These are phyloP conservation scores for Wickerhamomyces tratensis DNA, from an alignment of 805 yeast genomes.

Conservation along the genomic window DNA sequence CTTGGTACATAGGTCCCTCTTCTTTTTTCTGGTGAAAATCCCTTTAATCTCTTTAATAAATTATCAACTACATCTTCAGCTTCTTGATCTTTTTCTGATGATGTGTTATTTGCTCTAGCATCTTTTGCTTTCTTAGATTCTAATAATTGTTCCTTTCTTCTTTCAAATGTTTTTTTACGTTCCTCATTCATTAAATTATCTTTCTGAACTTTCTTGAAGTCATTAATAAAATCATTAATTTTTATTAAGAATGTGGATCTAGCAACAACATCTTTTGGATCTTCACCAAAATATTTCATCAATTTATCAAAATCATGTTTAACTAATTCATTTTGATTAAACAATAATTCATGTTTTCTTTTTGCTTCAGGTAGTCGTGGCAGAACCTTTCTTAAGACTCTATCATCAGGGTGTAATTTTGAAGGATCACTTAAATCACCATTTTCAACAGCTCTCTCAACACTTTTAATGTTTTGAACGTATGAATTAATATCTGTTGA, in stretches of 20 bases:
- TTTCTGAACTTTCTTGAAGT: constrained; percentile 68
- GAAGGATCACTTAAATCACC: constrained; percentile 82
- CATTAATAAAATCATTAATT: constrained; percentile 69
- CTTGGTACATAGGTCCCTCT: constrained; percentile 10
- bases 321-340: constrained; percentile 53
- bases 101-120: constrained; percentile 3
- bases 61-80: constrained; percentile 59
- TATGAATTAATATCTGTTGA: constrained; percentile 62
- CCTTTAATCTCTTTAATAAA: constrained; percentile 74
- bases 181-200: constrained; percentile 80
- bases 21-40: constrained; percentile 49
- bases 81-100: constrained; percentile 7
- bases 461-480: constrained; percentile 52
- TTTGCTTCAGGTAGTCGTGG: constrained; percentile 71
- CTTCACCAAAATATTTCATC: constrained; percentile 89
- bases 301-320: constrained; percentile 56
- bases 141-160: constrained; percentile 49
- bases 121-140: constrained; percentile 16
- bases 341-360: constrained; percentile 53
- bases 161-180: constrained; percentile 67
- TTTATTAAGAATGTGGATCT: constrained; percentile 66
- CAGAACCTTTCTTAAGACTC: constrained; percentile 47
- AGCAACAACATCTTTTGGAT: constrained; percentile 56
- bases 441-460: constrained; percentile 60
- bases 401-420: constrained; percentile 77